A percentile compares a stretch with the other conserved stretches of the same genome.
Evolutionary conservation across 108 stramenopile genomes (phyloP).

Genomic region (Aurantiochytrium sp.): DNA sequence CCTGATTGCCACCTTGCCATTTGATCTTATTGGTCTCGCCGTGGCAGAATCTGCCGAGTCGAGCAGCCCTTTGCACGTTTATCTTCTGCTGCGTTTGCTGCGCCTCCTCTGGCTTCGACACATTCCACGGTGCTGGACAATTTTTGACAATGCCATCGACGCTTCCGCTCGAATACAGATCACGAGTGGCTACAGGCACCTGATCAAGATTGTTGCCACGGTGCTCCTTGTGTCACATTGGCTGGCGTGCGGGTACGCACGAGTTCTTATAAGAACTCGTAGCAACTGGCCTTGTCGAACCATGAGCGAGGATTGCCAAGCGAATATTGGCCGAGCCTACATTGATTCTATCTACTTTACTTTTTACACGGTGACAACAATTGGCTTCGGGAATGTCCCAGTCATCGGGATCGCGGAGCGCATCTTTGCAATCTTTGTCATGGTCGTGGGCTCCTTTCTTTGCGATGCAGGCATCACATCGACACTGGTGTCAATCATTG

Average conservation of each 20-base stretch:
- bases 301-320: too few species aligned
- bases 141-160: not conserved
- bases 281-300: too few species aligned
- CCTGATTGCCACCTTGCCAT: not conserved
- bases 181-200: not conserved
- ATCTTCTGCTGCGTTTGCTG: not conserved
- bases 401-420: constrained; percentile 43
- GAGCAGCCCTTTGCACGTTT: not conserved
- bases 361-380: constrained; percentile 34
- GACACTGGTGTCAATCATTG: constrained; percentile 43
- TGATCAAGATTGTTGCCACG: not conserved
- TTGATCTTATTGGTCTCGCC: not conserved
- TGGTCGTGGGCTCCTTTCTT: constrained; percentile 54
- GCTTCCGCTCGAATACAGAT: not conserved
- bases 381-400: constrained; percentile 51
- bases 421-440: constrained; percentile 47
- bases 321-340: not conserved
- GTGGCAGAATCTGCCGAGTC: not conserved
- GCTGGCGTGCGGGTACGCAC: constrained; percentile 15
- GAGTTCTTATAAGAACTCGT: not conserved
- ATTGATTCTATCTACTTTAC: not conserved
- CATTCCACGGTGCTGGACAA: not conserved
- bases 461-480: constrained; percentile 60
- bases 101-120: not conserved
- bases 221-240: not conserved